These are phyloP conservation scores for Fomitopsis serialis DNA, from an alignment of 768 basidiomycete genomes.

Conservation along the genomic window DNA sequence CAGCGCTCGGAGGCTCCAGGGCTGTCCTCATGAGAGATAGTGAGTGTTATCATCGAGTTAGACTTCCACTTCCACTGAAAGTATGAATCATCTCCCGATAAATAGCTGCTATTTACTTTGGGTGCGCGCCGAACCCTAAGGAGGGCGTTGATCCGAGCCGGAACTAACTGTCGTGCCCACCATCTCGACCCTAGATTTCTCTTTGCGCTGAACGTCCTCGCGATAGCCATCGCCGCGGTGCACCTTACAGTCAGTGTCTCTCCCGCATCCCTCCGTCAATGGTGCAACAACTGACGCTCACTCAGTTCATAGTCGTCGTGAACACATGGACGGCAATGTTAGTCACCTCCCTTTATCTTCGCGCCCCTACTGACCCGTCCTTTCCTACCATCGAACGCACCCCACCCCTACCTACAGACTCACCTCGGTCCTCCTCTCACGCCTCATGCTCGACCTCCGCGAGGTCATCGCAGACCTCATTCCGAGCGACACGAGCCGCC, in stretches of 20 bases:
- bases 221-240: not conserved
- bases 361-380: not conserved
- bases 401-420: too few relatives aligned
- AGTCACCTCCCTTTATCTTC: not conserved
- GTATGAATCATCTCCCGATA: not conserved
- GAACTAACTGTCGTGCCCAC: not conserved
- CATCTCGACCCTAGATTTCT: not conserved
- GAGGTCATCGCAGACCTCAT: not conserved
- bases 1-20: not conserved
- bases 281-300: too few relatives aligned
- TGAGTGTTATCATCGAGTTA: not conserved
- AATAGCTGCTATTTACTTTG: conserved; percentile 1
- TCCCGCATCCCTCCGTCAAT: not conserved
- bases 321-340: not conserved
- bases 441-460: not conserved
- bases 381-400: not conserved
- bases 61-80: not conserved
- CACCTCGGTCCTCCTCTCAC: not conserved
- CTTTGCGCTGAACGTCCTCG: conserved; percentile 1
- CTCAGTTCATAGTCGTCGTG: not conserved
- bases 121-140: not conserved
- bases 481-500: too few relatives aligned
- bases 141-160: not conserved
- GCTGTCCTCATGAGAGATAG: not conserved
- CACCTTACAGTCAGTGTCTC: not conserved